Base-by-base conservation (phyloP, 1,284 basidiomycete species). In the Puccinia triticina region DNA sequence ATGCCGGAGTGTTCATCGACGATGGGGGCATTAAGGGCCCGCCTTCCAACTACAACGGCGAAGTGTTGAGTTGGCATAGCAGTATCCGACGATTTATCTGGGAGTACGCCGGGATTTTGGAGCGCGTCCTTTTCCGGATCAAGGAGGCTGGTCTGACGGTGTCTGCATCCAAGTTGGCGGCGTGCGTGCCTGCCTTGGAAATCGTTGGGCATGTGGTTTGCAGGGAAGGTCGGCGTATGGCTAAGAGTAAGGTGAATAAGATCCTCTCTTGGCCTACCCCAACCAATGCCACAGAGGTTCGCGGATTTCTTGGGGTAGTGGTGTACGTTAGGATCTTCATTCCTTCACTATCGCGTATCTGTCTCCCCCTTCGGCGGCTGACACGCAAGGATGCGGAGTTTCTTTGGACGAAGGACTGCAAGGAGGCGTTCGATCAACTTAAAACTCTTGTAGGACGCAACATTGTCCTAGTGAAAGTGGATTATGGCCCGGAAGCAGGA, bases 141-240 rank as follows among this genome's bases (percentile, higher is more conserved):
- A n/a, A n/a, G n/a, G n/a, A n/a, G n/a, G 48, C 59, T 71, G 40
- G 26, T 59, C 77, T 57, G 7, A 21, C 75, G 3, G 59, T 77
- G 2, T 77, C 75, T 43, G 75, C 29, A 43, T 40, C 32, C 23
- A 77, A 77, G 29, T n/a, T 61, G 57, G 75, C 75, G 23, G 23
- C 18, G 5, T 61, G 57, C 66, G 75, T 77, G 29, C 75, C 57
- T 4, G 75, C 32, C 16, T 43, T 77, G 59, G 75, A 77, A 21
- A 77, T 77, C 43, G 75, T 77, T n/a, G 75, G 75, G 34, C 29
- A 77, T 64, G 75, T 77, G 10, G 75, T 77, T 18, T 61, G 57
- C 11, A 57, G 23, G 8, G 57, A 77, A 57, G 57, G 74, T 29
- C 34, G 74, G 37, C 14, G 29, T 10, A 61, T 77, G 16, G 21